Percentiles rank a stretch among this genome's conserved stretches.
phyloP scores from a whole-genome alignment of 176 grass and related monocot species.

The Bromus sterilis region DNA sequence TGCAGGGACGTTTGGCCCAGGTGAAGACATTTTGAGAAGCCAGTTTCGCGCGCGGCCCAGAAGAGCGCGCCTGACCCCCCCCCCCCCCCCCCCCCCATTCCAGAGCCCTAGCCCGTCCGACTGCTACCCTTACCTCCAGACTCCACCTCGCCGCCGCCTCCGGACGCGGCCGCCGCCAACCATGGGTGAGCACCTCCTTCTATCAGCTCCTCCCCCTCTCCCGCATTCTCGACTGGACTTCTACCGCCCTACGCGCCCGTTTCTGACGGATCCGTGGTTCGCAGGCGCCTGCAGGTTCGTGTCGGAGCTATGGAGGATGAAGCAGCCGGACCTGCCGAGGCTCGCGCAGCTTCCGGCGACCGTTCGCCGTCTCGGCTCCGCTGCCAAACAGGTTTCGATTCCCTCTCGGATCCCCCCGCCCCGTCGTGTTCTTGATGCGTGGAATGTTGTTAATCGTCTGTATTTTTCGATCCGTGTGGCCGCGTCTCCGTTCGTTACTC shows the following conservation, averaged over 20 bases:
- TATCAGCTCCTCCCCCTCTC: not conserved
- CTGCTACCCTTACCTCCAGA: constrained; percentile 3
- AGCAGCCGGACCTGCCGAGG: constrained; percentile 62
- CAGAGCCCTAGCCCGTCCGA: constrained; percentile 47
- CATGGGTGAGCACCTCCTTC: constrained; percentile 29
- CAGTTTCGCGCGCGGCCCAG: not conserved
- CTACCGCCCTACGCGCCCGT: not conserved
- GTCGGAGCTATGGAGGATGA: constrained; percentile 80
- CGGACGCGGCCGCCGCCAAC: constrained; percentile 1
- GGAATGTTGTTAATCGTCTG: not conserved
- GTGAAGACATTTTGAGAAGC: not conserved
- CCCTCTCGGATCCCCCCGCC: not conserved
- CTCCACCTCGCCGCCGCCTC: not conserved
- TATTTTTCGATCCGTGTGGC: not conserved
- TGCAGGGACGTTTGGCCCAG: not conserved
- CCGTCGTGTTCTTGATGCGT: not conserved
- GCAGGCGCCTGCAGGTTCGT: constrained; percentile 80
- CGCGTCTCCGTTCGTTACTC: not conserved
- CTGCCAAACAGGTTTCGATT: constrained; percentile 59
- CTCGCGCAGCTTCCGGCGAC: constrained; percentile 60
- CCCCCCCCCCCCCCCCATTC: not conserved
- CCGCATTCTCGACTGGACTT: not conserved
- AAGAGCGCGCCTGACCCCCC: not conserved
- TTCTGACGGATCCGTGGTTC: not conserved
- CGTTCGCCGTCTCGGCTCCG: constrained; percentile 69